Evolutionary conservation across 1,139 yeast species (phyloP).

Genomic region (Sugiyamaella xylanicola): DNA sequence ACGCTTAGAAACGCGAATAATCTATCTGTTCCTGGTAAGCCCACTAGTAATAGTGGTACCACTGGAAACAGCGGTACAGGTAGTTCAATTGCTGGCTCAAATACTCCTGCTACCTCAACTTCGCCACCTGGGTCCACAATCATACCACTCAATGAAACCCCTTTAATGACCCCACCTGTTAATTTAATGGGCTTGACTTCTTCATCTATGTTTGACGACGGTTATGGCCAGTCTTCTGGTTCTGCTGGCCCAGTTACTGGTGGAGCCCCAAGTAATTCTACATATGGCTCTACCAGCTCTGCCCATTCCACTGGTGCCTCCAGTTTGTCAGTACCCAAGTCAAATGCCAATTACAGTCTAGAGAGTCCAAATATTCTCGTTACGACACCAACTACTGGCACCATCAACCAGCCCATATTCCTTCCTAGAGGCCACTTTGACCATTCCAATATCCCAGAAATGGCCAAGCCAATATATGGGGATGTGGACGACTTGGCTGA

Average conservation of each 20-base stretch:
- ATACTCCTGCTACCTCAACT: constrained; percentile 1
- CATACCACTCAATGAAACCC: constrained; percentile 18
- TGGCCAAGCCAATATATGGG: constrained; percentile 22
- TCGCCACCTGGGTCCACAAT: constrained; percentile 12
- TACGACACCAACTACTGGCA: constrained; percentile 13
- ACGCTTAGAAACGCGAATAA: background rate
- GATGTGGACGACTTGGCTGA: constrained; percentile 12
- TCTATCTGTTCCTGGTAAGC: background rate
- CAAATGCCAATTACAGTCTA: background rate
- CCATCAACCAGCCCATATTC: background rate
- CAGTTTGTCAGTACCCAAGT: background rate
- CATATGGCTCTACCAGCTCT: background rate
- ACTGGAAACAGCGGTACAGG: background rate
- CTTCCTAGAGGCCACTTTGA: constrained; percentile 1
- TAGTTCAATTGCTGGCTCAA: background rate
- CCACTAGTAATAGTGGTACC: background rate
- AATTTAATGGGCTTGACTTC: constrained; percentile 4
- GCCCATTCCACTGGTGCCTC: background rate
- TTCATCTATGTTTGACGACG: constrained; percentile 9
- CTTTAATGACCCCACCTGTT: constrained; percentile 23
- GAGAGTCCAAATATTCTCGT: constrained; percentile 7
- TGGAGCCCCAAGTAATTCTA: background rate
- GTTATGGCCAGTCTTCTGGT: background rate
- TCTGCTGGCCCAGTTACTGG: background rate
- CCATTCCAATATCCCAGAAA: constrained; percentile 11